Conservation (phyloP, 164 flowering plant species). For the Brasenia schreberi region DNA sequence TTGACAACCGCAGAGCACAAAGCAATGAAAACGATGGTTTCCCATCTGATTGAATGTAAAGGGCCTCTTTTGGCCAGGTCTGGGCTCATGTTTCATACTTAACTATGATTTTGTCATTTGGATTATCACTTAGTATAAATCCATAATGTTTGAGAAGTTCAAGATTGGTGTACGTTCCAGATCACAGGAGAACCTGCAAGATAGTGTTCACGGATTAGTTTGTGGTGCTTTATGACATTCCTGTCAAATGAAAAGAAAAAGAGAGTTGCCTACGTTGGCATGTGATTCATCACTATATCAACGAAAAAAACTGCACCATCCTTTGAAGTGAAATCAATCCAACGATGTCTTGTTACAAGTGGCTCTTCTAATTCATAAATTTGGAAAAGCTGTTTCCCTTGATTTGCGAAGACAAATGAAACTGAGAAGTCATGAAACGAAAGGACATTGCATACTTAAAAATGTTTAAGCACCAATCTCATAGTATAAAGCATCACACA, state of each 20-base stretch:
- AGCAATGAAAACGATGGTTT: conserved; percentile 73
- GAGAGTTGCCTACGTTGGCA: not conserved
- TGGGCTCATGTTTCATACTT: conserved; percentile 36
- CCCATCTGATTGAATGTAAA: conserved; percentile 62
- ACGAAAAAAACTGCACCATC: not conserved
- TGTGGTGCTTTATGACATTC: not conserved
- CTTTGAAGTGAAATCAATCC: not conserved
- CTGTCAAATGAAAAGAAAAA: not conserved
- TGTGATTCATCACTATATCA: not conserved
- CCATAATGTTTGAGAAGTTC: conserved; percentile 98
- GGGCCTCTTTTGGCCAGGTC: conserved; percentile 56
- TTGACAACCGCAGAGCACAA: conserved; percentile 68
- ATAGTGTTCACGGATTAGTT: not conserved
- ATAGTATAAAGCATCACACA: too few relatives aligned
- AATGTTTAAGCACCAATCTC: too few relatives aligned
- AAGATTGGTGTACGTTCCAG: conserved; percentile 82
- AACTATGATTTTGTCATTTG: conserved; percentile 69
- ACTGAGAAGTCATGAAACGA: too few relatives aligned
- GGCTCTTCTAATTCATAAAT: too few relatives aligned
- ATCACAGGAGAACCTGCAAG: conserved; percentile 75
- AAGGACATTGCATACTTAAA: too few relatives aligned
- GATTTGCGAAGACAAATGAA: too few relatives aligned
- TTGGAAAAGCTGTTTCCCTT: too few relatives aligned
- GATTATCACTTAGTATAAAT: conserved; percentile 55
- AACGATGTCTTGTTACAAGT: not conserved